phyloP scores from a whole-genome alignment of 169 alveolate genomes.

The Blepharisma undulans region DNA sequence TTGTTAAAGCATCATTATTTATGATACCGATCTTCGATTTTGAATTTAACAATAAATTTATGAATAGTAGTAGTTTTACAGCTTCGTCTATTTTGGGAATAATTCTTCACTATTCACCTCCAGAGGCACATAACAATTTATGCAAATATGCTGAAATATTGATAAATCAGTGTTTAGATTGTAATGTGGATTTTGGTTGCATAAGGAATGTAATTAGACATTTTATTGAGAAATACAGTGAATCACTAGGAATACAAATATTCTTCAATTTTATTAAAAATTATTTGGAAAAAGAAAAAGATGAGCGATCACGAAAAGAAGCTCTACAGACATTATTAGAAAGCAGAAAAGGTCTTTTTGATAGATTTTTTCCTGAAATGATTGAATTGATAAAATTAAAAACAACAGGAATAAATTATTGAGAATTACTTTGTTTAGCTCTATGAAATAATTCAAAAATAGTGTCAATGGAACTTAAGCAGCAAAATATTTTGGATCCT shows the following conservation, averaged over 20 bases:
- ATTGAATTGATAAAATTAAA: not conserved
- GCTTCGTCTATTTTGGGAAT: too few relatives aligned
- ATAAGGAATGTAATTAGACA: too few relatives aligned
- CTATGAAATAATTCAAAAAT: not conserved
- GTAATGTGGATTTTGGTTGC: too few relatives aligned
- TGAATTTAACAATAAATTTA: too few relatives aligned
- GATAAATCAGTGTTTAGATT: too few relatives aligned
- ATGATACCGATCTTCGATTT: too few relatives aligned
- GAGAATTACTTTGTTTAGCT: not conserved
- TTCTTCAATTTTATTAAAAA: not conserved
- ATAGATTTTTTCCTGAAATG: not conserved
- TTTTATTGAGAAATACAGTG: too few relatives aligned
- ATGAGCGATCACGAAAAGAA: not conserved
- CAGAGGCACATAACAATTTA: too few relatives aligned
- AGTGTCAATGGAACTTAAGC: not conserved
- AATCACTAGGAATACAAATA: not conserved
- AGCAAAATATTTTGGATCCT: not conserved
- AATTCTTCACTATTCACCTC: too few relatives aligned
- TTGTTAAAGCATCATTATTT: too few relatives aligned
- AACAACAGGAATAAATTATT: not conserved
- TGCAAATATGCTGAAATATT: too few relatives aligned
- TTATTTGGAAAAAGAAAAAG: not conserved
- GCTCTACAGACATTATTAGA: not conserved
- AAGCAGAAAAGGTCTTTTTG: not conserved
- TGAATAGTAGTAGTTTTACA: too few relatives aligned